These are phyloP conservation scores for Agrocybe pediades DNA, from an alignment of 768 basidiomycete genomes.

Conservation along the genomic window DNA sequence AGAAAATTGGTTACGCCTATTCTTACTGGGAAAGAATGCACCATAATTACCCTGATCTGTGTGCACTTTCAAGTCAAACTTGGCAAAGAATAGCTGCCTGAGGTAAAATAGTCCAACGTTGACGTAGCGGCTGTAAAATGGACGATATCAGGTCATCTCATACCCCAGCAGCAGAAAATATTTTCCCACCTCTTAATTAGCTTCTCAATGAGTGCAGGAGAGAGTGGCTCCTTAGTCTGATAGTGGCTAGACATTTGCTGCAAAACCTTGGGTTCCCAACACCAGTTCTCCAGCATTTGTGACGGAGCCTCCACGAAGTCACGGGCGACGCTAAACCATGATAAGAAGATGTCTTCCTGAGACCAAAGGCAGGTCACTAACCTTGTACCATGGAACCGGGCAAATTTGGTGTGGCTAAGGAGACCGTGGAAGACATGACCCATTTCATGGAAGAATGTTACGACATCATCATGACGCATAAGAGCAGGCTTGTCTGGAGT, in stretches of 20 bases:
- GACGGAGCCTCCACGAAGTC: constrained; percentile 91
- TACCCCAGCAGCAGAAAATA: not conserved
- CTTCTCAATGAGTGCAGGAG: constrained; percentile 73
- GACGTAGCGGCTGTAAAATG: constrained; percentile 59
- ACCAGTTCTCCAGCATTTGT: constrained; percentile 94
- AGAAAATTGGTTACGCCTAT: not conserved
- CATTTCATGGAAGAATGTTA: constrained; percentile 94
- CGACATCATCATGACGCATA: constrained; percentile 87
- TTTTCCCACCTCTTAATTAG: constrained; percentile 69
- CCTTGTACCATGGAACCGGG: constrained; percentile 83
- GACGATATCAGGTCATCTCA: not conserved
- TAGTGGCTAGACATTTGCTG: constrained; percentile 81
- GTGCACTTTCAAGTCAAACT: constrained; percentile 77
- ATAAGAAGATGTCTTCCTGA: not conserved
- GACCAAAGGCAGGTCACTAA: constrained; percentile 17
- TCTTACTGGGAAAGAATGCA: not conserved
- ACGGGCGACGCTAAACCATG: constrained; percentile 61
- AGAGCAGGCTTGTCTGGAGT: constrained; percentile 80
- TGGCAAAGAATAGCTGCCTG: constrained; percentile 83
- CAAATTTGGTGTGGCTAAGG: constrained; percentile 67
- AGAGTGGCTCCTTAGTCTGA: constrained; percentile 69
- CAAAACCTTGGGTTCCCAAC: constrained; percentile 81
- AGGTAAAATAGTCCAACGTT: constrained; percentile 83
- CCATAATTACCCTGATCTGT: constrained; percentile 56
- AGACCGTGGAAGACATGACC: constrained; percentile 75